These are phyloP conservation scores for Coniferiporia sulphurascens DNA, from an alignment of 1,284 basidiomycete species.

Conservation along the genomic window DNA sequence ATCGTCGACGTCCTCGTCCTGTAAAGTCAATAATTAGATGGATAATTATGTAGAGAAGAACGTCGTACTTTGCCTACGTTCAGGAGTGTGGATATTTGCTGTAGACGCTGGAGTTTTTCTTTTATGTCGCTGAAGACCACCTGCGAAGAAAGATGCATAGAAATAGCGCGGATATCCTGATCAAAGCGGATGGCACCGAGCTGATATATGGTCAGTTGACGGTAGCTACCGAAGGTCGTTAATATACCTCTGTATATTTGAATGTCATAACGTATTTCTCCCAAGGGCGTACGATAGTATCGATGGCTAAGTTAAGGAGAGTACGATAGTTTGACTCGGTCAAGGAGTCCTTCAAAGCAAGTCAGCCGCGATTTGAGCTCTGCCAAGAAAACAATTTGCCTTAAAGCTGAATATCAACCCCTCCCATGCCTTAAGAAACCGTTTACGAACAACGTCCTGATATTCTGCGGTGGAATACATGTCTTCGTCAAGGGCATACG, in stretches of 20 bases:
- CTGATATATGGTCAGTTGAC: conserved; percentile 35
- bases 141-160: conserved; percentile 79
- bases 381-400: conserved; percentile 34
- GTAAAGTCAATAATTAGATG: conserved; percentile 15
- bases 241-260: conserved; percentile 78
- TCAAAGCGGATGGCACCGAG: conserved; percentile 97
- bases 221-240: not conserved
- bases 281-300: conserved; percentile 88
- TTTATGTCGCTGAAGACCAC: conserved; percentile 83
- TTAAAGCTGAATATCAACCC: conserved; percentile 79
- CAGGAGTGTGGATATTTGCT: conserved; percentile 89
- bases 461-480: conserved; percentile 79
- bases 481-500: conserved; percentile 89
- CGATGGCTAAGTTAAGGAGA: conserved; percentile 82
- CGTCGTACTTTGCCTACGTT: conserved; percentile 79
- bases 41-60: not conserved
- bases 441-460: conserved; percentile 80
- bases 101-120: conserved; percentile 88
- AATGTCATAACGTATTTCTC: conserved; percentile 82
- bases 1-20: conserved; percentile 90
- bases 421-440: conserved; percentile 88
- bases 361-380: not conserved
- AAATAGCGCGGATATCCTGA: conserved; percentile 83
- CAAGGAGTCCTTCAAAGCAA: conserved; percentile 59
- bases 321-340: conserved; percentile 85